Base-by-base conservation (phyloP, 2,329 filamentous ascomycete species). In the Aspergillus luchuensis region DNA sequence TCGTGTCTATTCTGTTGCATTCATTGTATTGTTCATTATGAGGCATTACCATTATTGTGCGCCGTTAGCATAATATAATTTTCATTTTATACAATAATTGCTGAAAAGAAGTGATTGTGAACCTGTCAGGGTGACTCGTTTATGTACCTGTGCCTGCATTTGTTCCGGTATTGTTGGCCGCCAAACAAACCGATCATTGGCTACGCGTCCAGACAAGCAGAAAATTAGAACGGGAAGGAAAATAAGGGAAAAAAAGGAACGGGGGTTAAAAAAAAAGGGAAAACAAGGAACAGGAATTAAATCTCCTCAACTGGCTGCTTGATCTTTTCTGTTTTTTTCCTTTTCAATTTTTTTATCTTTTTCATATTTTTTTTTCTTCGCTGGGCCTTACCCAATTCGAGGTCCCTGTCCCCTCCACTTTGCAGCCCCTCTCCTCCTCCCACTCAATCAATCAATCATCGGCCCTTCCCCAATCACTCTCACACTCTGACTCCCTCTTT, bases 1-100 rank as follows among this genome's bases (percentile, higher is more conserved):
- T 61, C 59, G 56, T 59, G 57, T 62, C 53, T 45, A 36, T 25
- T 21, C 15, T 30, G 51, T 36, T 25, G 11, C 33, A 36, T 13
- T 25, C 19, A 43, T 28, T 23, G 41, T 21, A n/a, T 23, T 53
- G 15, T n/a, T 6, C 47, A 33, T 50, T 33, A 47, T 39, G 33
- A 17, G 23, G 25, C 13, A n/a, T 54, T 54, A 13, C 21, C n/a
- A 21, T 39, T 36, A n/a, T 50, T 11, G 45, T 10, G 33, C 8
- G 23, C 45, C 23, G 45, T 50, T 5, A 10, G 19, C n/a, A 17
- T 30, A 1, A 17, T 45, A 17, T 23, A 11, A 23, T 23, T 36
- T 36, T 13, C 4, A 36, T 2, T 11, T 36, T 5, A 36, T 36
- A 13, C 33, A 5, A 4, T 36, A 13, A 36, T 36, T 36, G 33